Percentiles rank a stretch among this genome's conserved stretches.
Conservation (phyloP, 2,329 filamentous ascomycete genomes). For the Colletotrichum liaoningense region DNA sequence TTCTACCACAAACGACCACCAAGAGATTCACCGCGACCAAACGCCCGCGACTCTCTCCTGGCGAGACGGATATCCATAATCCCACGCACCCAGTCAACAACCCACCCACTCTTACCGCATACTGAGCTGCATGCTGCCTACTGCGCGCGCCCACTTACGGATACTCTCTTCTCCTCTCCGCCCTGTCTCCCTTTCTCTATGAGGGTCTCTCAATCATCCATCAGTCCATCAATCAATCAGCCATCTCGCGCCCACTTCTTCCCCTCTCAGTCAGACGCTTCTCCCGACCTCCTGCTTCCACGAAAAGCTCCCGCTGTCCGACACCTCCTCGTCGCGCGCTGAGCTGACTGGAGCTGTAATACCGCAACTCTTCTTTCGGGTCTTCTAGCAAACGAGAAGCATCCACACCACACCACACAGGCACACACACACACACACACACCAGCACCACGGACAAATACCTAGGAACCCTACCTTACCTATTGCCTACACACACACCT, state of each 20-base stretch:
- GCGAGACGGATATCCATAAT: neutral
- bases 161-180: neutral
- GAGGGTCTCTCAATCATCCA: neutral
- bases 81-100: neutral
- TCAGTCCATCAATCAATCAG: conserved; percentile 2
- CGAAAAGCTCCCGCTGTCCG: neutral
- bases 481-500: conserved; percentile 16
- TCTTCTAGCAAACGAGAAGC: neutral
- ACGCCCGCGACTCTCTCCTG: neutral
- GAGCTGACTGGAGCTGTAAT: neutral
- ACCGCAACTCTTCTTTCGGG: conserved; percentile 1
- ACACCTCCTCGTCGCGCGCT: neutral
- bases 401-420: neutral
- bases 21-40: neutral
- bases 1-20: neutral
- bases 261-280: conserved; percentile 14
- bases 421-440: neutral
- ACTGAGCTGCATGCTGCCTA: neutral
- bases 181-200: neutral
- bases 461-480: conserved; percentile 14
- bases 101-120: neutral
- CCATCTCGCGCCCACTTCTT: conserved; percentile 9
- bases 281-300: conserved; percentile 1
- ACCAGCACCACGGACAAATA: neutral
- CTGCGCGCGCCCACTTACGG: neutral